Percentiles rank a stretch among this genome's conserved stretches.
Conservation (phyloP, 768 basidiomycete species). For the Leucocoprinus birnbaumii region DNA sequence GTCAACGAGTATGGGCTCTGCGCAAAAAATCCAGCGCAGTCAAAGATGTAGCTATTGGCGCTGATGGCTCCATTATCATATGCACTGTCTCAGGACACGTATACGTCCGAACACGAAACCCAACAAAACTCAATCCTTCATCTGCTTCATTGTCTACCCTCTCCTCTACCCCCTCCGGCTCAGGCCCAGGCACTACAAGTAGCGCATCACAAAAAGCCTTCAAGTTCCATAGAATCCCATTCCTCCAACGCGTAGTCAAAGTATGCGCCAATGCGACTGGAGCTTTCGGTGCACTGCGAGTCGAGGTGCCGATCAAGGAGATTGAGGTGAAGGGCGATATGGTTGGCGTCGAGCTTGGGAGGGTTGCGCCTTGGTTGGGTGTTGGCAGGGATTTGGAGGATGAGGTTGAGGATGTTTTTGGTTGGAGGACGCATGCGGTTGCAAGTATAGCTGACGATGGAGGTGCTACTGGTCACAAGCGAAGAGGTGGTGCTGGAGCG, state of each 20-base stretch:
- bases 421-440: constrained; percentile 33
- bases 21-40: constrained; percentile 85
- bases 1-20: constrained; percentile 89
- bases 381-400: not conserved
- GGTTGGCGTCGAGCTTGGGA: constrained; percentile 63
- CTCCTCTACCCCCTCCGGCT: not conserved
- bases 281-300: constrained; percentile 80
- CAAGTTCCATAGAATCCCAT: constrained; percentile 80
- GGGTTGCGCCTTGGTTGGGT: constrained; percentile 62
- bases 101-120: constrained; percentile 71
- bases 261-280: constrained; percentile 88
- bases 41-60: constrained; percentile 85
- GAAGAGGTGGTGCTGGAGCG: constrained; percentile 2
- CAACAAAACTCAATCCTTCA: constrained; percentile 18
- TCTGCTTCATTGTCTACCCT: not conserved
- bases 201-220: constrained; percentile 38
- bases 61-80: constrained; percentile 85
- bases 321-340: constrained; percentile 48
- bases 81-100: constrained; percentile 96
- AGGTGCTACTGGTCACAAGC: constrained; percentile 1
- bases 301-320: constrained; percentile 60
- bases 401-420: constrained; percentile 22
- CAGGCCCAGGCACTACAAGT: not conserved
- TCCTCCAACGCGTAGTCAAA: constrained; percentile 78
- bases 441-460: constrained; percentile 33